Conservation (phyloP, 495 filamentous ascomycete genomes). For the Penicillium mononematosum region DNA sequence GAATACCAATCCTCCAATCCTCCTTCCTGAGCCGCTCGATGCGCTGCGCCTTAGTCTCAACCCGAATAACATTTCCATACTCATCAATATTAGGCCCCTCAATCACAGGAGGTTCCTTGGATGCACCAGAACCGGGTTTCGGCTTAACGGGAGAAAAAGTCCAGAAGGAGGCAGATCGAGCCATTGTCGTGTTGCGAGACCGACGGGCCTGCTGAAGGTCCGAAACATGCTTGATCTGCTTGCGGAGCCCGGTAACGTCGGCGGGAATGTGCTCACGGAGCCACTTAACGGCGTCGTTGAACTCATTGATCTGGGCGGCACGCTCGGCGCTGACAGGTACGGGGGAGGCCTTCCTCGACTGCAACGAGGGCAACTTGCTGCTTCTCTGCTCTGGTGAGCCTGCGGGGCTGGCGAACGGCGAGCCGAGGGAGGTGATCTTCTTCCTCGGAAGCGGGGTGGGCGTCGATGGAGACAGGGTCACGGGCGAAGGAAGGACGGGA, state of each 20-base stretch:
- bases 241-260: constrained; percentile 25
- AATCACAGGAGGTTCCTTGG: not conserved
- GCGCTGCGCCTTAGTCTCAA: constrained; percentile 37
- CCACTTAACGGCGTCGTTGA: constrained; percentile 27
- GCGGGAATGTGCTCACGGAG: constrained; percentile 29
- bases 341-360: not conserved
- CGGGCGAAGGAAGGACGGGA: not conserved
- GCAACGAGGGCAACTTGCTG: not conserved
- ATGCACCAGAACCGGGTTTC: not conserved
- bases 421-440: not conserved
- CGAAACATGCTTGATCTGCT: constrained; percentile 24
- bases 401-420: not conserved
- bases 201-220: constrained; percentile 31
- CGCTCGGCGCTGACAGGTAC: constrained; percentile 4
- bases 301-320: constrained; percentile 15
- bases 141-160: constrained; percentile 34
- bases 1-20: constrained; percentile 38
- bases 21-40: constrained; percentile 36
- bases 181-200: constrained; percentile 15
- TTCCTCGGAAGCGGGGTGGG: not conserved
- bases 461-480: not conserved
- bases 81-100: constrained; percentile 16
- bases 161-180: constrained; percentile 41
- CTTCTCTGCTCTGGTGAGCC: not conserved
- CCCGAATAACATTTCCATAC: constrained; percentile 20